Percentiles rank a stretch among this genome's conserved stretches.
Evolutionary conservation across 352 stramenopile genomes (phyloP).

Genomic region (Phytopythium cucurbitacearum): DNA sequence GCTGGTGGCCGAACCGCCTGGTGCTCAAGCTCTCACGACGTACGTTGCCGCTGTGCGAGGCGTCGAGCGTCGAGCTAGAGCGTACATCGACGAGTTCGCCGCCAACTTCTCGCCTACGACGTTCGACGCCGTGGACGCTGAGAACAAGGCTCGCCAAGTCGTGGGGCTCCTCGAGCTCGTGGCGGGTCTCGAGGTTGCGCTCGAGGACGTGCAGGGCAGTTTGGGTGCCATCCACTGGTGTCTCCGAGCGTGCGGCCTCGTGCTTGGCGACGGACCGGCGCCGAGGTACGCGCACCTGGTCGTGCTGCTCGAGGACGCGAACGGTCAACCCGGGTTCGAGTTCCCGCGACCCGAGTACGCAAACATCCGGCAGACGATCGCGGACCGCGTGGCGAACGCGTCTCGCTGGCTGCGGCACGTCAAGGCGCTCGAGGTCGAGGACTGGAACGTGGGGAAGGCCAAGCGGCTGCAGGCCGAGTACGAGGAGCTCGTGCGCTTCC

Average conservation of each 20-base stretch:
- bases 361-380: slow-evolving; percentile 69
- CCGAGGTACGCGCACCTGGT: slow-evolving; percentile 71
- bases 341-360: slow-evolving; percentile 67
- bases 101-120: slow-evolving; percentile 39
- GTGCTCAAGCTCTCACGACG: slow-evolving; percentile 40
- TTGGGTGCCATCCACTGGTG: slow-evolving; percentile 75
- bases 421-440: slow-evolving; percentile 60
- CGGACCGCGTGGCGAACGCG: slow-evolving; percentile 60
- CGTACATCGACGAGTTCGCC: slow-evolving; percentile 40
- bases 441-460: slow-evolving; percentile 61
- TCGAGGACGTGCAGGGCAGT: slow-evolving; percentile 47
- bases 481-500: slow-evolving; percentile 53
- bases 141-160: slow-evolving; percentile 14
- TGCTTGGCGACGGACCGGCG: slow-evolving; percentile 37
- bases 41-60: slow-evolving; percentile 49
- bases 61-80: slow-evolving; percentile 27
- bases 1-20: slow-evolving; percentile 47
- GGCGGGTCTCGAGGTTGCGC: slow-evolving; percentile 47
- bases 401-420: slow-evolving; percentile 54
- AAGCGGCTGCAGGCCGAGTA: slow-evolving; percentile 35
- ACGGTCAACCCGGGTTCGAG: slow-evolving; percentile 34
- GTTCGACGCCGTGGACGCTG: slow-evolving; percentile 34
- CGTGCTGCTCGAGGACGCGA: slow-evolving; percentile 50
- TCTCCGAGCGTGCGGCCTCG: slow-evolving; percentile 60
- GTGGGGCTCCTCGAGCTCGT: slow-evolving; percentile 57